Evolutionary conservation across 805 yeast genomes (phyloP).

Genomic region (Schwanniomyces sp.): DNA sequence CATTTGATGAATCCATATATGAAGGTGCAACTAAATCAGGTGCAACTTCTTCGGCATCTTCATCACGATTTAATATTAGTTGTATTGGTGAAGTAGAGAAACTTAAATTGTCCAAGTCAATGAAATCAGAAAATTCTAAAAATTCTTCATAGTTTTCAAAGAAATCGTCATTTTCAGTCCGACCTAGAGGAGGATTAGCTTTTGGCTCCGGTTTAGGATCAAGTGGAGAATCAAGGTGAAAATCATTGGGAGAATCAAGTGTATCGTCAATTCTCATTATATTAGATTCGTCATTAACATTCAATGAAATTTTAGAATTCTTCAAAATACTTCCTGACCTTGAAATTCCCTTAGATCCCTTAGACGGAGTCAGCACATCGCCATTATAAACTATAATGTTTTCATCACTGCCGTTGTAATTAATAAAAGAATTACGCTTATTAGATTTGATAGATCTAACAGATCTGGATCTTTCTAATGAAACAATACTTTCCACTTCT

Average conservation of each 20-base stretch:
- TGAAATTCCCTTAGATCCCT: slow-evolving; percentile 17
- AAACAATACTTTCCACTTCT: slow-evolving; percentile 74
- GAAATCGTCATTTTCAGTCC: background rate
- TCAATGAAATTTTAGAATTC: slow-evolving; percentile 24
- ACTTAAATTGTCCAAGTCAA: slow-evolving; percentile 38
- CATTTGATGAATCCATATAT: background rate
- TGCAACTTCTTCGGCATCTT: background rate
- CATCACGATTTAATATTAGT: background rate
- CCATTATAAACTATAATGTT: slow-evolving; percentile 28
- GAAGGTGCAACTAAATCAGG: background rate
- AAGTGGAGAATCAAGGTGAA: background rate
- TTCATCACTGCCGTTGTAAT: slow-evolving; percentile 42
- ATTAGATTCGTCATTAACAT: slow-evolving; percentile 3
- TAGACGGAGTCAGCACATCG: slow-evolving; percentile 13
- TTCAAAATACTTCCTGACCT: slow-evolving; percentile 42
- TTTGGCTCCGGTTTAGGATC: background rate
- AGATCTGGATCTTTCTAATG: slow-evolving; percentile 65
- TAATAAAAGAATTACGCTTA: slow-evolving; percentile 37
- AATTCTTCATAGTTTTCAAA: slow-evolving; percentile 24
- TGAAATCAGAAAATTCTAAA: slow-evolving; percentile 42
- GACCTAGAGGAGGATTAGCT: background rate
- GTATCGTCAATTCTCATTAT: slow-evolving; percentile 1
- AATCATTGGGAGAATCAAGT: background rate
- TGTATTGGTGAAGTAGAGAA: slow-evolving; percentile 23
- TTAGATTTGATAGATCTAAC: slow-evolving; percentile 50